Conservation (phyloP, 225 moss, liverwort and hornwort genomes). For the Bryoerythrophyllum caledonicum region DNA sequence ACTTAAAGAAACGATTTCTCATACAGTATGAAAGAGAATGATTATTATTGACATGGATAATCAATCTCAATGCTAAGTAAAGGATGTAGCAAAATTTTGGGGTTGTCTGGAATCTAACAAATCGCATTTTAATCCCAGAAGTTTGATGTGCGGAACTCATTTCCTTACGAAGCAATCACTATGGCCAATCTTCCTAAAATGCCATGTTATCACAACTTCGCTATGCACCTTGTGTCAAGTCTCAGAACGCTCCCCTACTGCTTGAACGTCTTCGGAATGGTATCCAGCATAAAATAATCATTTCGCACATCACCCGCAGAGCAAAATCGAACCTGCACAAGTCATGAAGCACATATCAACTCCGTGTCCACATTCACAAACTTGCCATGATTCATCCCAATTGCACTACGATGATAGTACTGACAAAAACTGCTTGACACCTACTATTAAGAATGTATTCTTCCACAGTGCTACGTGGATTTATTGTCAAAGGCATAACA, state of each 20-base stretch:
- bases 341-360: constrained; percentile 6
- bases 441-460: background rate
- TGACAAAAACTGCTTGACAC: background rate
- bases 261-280: constrained; percentile 37
- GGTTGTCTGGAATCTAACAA: too few relatives aligned
- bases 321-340: constrained; percentile 47
- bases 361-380: background rate
- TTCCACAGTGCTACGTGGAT: background rate
- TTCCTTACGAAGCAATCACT: too few relatives aligned
- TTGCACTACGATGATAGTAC: background rate
- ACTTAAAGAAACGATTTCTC: too few relatives aligned
- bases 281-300: constrained; percentile 42
- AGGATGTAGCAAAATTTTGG: too few relatives aligned
- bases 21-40: too few relatives aligned
- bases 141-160: too few relatives aligned
- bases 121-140: too few relatives aligned
- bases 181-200: too few relatives aligned
- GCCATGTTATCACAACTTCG: too few relatives aligned
- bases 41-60: too few relatives aligned
- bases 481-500: background rate
- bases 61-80: too few relatives aligned
- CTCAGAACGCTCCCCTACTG: constrained; percentile 19
- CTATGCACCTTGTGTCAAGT: background rate
- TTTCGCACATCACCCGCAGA: constrained; percentile 44
- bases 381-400: background rate